phyloP scores from a whole-genome alignment of 1,284 basidiomycete genomes.

The Irpex rosettiformis region DNA sequence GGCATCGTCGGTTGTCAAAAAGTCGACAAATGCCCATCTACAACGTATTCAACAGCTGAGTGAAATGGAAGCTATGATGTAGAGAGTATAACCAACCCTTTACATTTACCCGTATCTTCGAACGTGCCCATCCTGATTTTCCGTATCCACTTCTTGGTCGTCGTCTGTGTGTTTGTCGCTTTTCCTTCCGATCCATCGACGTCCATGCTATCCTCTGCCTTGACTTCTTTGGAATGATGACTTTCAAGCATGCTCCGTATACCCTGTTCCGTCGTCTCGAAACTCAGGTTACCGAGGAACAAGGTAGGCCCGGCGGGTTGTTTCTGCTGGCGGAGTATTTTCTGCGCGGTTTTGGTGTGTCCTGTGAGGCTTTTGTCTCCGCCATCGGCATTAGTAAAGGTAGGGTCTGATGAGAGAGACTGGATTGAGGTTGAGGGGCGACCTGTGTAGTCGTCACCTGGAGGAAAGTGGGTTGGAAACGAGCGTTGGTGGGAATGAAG shows the following conservation, averaged over 20 bases:
- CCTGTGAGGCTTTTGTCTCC: slow-evolving; percentile 29
- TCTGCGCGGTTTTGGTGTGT: slow-evolving; percentile 77
- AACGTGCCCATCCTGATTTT: slow-evolving; percentile 94
- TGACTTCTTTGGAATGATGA: slow-evolving; percentile 43
- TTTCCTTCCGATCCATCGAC: slow-evolving; percentile 25
- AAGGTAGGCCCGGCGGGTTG: slow-evolving; percentile 81
- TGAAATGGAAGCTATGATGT: too few relatives aligned
- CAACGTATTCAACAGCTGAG: neutral
- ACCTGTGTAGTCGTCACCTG: slow-evolving; percentile 73
- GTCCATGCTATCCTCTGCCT: slow-evolving; percentile 21
- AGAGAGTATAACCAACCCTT: slow-evolving; percentile 78
- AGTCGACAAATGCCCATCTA: slow-evolving; percentile 96
- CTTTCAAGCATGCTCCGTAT: slow-evolving; percentile 73
- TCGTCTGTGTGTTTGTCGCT: slow-evolving; percentile 35
- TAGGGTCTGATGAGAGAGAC: too few relatives aligned
- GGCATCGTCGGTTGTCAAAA: slow-evolving; percentile 74
- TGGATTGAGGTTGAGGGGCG: slow-evolving; percentile 42
- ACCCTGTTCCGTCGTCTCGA: slow-evolving; percentile 77
- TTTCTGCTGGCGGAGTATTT: slow-evolving; percentile 78
- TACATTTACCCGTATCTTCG: slow-evolving; percentile 91
- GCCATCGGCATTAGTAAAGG: too few relatives aligned
- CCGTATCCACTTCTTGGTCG: slow-evolving; percentile 65
- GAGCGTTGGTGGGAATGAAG: slow-evolving; percentile 8
- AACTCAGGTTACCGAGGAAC: slow-evolving; percentile 88
- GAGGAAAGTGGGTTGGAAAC: neutral